Evolutionary conservation across 192 early-diverging fungal genomes (phyloP), one percentile per base, ranked within the genome.

Genomic region (Thamnidium elegans): DNA sequence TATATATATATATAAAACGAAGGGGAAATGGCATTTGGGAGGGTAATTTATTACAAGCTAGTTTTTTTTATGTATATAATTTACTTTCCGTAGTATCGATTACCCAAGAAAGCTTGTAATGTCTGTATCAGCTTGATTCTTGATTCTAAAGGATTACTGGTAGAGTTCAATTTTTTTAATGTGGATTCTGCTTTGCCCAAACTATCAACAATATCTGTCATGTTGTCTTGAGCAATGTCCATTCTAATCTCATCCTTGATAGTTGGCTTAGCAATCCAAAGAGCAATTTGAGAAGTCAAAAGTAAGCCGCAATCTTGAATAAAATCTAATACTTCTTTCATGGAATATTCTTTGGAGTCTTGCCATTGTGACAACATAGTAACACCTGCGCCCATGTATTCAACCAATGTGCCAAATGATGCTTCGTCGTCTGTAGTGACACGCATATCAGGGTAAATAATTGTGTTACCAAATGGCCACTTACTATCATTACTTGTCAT

Each of bases 401-500:
- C 77, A 58, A 72, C 67, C 51, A 78, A 47, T 7, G 77, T 78
- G 7, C 77, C 77, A 30, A 78, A 71, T 46, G 77, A 72, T 9
- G 67, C 73, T 32, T 70, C 59, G 10, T 72, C 69, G 15, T 61
- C 68, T 8, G 62, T 54, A 10, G 61, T 61, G 0, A 68, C 69
- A 45, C 72, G 70, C 48, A 50, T 68, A 42, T 68, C 62, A 13
- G 77, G 77, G 7, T 52, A 61, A 62, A 80, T 66, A 7, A 70
- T 72, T 4, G 65, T 55, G 47, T 80, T 77, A 23, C 78, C 72
- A 65, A 71, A 48, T 0, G 78, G 75, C 78, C 78, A 80, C n/a
- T 73, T 71, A 5, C 55, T 48, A 23, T 72, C 68, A 13, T 65
- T 58, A 15, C 62, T 72, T 11, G 59, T 71, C 26, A 80, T 32